Base-by-base conservation (phyloP, 139 green algal species). In the Volvox reticuliferus region DNA sequence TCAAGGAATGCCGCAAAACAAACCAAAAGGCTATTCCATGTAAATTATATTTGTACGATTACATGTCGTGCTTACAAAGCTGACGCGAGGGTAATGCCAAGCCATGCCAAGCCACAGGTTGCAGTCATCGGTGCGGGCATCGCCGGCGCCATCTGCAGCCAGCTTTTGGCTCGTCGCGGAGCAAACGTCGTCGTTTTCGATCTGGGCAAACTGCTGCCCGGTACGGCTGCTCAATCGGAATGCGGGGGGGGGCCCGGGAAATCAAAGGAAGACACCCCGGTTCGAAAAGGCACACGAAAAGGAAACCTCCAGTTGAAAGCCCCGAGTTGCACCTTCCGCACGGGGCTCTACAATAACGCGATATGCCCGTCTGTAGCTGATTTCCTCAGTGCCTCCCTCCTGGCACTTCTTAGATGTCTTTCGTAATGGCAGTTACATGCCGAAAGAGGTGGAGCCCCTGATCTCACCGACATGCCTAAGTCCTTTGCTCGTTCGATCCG, bases 151-250 rank as follows among this genome's bases (percentile, higher is more conserved):
- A 28, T 88, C 0, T 78, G 63, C 22, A 69, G 24, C 35, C 50
- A 50, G 14, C 24, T 80, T 16, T n/a, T 81, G 13, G 37, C 26
- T 0, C 19, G 62, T 1, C 37, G 44, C 5, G 85, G 85, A 0
- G 85, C 85, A 1, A 14, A 61, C 5, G 85, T 82, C 1, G 78
- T 44, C 6, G 32, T 89, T 13, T 61, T 89, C 6, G 85, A 89
- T 35, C 71, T 89, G 69, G 85, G 85, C 14, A 82, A 71, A 12
- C 28, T 68, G 2, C 32, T 32, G 1, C 78, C 78, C 21, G 78
- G 78, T 84, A 67, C 24, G 76, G 6, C 24, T 5, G 22, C 28
- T n/a, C 71, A 79, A 1, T n/a, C n/a, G 20, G 26, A n/a, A 32
- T 30, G 71, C 71, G 71, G 28, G 28, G 1, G 26, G 14, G 71